Conservation (phyloP, 495 filamentous ascomycete species). For the Aspergillus incahuasiensis region DNA sequence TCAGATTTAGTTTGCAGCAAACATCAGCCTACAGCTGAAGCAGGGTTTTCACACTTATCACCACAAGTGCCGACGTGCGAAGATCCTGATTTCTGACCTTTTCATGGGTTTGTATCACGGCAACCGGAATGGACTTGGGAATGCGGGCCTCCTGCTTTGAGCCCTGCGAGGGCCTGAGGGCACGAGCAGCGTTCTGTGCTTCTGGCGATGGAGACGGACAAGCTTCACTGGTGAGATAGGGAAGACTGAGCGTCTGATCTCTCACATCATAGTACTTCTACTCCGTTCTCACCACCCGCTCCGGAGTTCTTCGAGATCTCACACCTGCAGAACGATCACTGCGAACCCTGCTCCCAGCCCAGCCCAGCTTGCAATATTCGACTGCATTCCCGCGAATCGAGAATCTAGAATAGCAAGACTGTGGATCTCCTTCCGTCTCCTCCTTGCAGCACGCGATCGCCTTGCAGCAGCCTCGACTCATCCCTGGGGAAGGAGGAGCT, state of each 20-base stretch:
- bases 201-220: background rate
- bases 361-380: background rate
- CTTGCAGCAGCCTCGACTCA: conserved; percentile 37
- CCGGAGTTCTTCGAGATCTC: background rate
- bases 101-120: conserved; percentile 12
- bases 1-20: conserved; percentile 4
- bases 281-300: background rate
- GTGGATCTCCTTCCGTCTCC: conserved; percentile 20
- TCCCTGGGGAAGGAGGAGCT: conserved; percentile 42
- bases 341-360: background rate
- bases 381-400: background rate
- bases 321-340: background rate
- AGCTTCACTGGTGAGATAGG: background rate
- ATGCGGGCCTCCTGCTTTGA: conserved; percentile 17
- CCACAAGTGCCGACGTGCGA: background rate
- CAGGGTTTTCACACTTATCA: background rate
- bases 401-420: background rate
- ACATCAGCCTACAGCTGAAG: background rate
- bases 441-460: conserved; percentile 40
- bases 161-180: background rate
- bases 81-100: background rate
- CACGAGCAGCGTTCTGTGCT: background rate
- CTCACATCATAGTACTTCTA: conserved; percentile 13
- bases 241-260: conserved; percentile 9
- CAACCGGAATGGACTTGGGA: conserved; percentile 23